phyloP scores from a whole-genome alignment of 1,284 basidiomycete species.

The Irpex sp. region DNA sequence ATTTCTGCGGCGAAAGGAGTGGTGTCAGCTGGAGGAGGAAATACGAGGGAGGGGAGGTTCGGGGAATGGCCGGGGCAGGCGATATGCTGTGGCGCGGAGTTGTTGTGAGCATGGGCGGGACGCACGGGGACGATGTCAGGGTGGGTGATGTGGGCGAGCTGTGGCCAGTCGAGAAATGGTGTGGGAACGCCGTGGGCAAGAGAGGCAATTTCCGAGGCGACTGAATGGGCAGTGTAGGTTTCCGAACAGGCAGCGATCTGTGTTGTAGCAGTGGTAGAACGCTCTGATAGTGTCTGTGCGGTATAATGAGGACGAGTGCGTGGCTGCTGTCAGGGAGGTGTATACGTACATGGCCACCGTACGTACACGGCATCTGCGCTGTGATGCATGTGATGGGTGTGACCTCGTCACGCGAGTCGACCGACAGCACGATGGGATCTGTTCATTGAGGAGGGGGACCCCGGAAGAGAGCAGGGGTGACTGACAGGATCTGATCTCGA shows the following conservation, averaged over 20 bases:
- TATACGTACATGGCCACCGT: too few species aligned
- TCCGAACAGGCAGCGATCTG: neutral
- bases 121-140: neutral
- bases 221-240: neutral
- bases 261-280: neutral
- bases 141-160: neutral
- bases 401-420: neutral
- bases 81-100: neutral
- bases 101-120: neutral
- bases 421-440: neutral
- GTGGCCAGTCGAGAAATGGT: neutral
- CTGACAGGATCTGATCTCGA: neutral
- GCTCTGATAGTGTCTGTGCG: neutral
- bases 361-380: too few species aligned
- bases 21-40: neutral
- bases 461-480: neutral
- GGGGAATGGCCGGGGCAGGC: slow-evolving; percentile 2
- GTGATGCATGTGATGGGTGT: too few species aligned
- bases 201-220: neutral
- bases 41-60: neutral
- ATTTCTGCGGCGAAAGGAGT: neutral
- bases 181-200: neutral
- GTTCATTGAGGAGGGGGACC: neutral
- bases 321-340: too few species aligned
- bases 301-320: too few species aligned